Percentiles rank a stretch among this genome's conserved stretches.
phyloP scores from a whole-genome alignment of 768 basidiomycete species.

The Russula earlei region DNA sequence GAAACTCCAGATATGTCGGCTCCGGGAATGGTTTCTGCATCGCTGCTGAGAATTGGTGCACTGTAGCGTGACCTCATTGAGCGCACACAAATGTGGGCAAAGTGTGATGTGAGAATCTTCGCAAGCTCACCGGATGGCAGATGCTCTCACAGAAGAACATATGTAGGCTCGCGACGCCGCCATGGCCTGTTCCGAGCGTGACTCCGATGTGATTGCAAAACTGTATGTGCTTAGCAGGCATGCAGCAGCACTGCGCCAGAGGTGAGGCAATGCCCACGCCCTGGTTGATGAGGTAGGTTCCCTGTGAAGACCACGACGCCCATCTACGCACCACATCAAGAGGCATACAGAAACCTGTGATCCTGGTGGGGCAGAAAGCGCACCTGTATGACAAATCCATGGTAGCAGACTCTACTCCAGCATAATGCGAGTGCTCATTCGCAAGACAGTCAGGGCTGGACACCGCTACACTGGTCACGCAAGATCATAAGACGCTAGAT shows the following conservation, averaged over 20 bases:
- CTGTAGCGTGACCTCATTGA: constrained; percentile 19
- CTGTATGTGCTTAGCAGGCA: constrained; percentile 49
- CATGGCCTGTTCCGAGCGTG: constrained; percentile 40
- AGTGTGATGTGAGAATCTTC: too few relatives aligned
- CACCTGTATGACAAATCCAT: too few relatives aligned
- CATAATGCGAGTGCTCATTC: too few relatives aligned
- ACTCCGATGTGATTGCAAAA: constrained; percentile 41
- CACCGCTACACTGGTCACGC: too few relatives aligned
- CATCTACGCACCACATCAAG: constrained; percentile 63
- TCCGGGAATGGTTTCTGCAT: too few relatives aligned
- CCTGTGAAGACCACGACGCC: constrained; percentile 59
- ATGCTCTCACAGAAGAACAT: constrained; percentile 70
- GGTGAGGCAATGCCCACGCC: constrained; percentile 52
- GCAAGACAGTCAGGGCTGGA: too few relatives aligned
- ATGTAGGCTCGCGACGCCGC: constrained; percentile 54
- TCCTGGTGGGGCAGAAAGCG: too few relatives aligned
- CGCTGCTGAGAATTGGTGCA: too few relatives aligned
- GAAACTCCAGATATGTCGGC: too few relatives aligned
- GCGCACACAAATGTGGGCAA: not conserved
- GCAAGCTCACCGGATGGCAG: constrained; percentile 46
- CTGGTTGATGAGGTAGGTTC: constrained; percentile 60
- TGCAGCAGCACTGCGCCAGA: constrained; percentile 51
- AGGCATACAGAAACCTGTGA: too few relatives aligned
- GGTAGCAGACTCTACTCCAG: too few relatives aligned
- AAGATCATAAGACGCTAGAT: too few relatives aligned